Evolutionary conservation across 2,329 filamentous ascomycete species (phyloP), one percentile per base, ranked within the genome.

Genomic region (Xylaria hypoxylon): DNA sequence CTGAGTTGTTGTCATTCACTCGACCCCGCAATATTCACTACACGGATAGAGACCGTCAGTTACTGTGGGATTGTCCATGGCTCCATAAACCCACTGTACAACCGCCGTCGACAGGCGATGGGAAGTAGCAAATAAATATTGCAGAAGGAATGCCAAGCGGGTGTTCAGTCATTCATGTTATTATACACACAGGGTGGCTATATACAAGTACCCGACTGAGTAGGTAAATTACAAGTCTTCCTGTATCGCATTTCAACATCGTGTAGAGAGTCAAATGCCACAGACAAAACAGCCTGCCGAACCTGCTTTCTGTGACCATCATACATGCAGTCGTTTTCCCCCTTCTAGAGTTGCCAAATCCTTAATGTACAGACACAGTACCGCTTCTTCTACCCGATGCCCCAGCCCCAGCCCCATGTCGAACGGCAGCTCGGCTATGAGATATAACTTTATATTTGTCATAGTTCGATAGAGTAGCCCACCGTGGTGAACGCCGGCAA

Each of bases 111-210:
- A 19, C n/a, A 19, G 50, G n/a, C 22, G 3, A 15, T 10, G n/a
- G 5, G n/a, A 10, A 2, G 2, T 50, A 33, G 10, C 26, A 19
- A 50, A n/a, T 10, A 33, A 5, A 15, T 13, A 26, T 15, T 28
- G 52, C 6, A 19, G 5, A 24, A 22, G 26, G 11, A 38, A 40
- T 5, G 28, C 19, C 5, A 24, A 19, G 38, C 10, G 19, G 44
- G 33, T 52, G 45, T 48, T 56, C 24, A 19, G 50, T 64, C 33
- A 19, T 66, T 64, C 58, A 62, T 69, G 42, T 68, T 70, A 64
- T 68, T 70, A 64, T 72, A 71, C 69, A 72, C 52, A 50, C 56
- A 55, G 64, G 65, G 64, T 60, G 57, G 52, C 65, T 69, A 71
- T 71, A 65, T 70, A 67, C 63, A 66, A 45, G 53, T 65, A 70